Base-by-base conservation (phyloP, 2,329 filamentous ascomycete genomes). In the Botryotinia globosa region DNA sequence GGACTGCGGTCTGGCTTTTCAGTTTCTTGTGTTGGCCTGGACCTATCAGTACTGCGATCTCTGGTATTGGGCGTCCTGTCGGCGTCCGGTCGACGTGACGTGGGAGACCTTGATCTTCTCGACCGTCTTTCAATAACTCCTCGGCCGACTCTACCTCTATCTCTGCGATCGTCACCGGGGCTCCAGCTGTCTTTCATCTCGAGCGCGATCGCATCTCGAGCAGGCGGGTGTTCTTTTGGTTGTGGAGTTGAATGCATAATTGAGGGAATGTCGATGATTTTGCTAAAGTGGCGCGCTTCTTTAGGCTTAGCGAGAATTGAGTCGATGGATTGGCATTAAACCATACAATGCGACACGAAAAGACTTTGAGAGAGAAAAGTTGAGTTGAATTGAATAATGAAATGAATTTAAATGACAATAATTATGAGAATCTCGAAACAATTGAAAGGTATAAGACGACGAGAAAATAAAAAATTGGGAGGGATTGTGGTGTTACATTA, bases 141-240 rank as follows among this genome's bases (percentile, higher is more conserved):
- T 80, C 81, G 80, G 80, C 81, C 81, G 75, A 81, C 79, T 69
- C 81, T 80, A 76, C 81, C 81, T 81, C 81, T 80, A 74, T 83
- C 81, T 83, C 81, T 82, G 78, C 81, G 81, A 74, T 82, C 81
- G 76, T 82, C 79, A 77, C 79, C 81, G 80, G 80, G 78, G 81
- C 80, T 82, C 81, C 81, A 82, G 77, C 80, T 82, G 80, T 82
- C 80, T 82, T 81, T 82, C 81, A 83, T 83, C 78, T 80, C 81
- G 80, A 81, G 72, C 66, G 66, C 67, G 66, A 71, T 71, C 58
- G 67, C 81, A 82, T 83, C 77, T 80, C 81, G 81, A 74, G 74
- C 75, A 73, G 25, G 32, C 51, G 58, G 62, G 62, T 67, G 39
- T 67, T 72, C 70, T 67, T 72, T 72, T 61, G 54, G 62, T 72